Evolutionary conservation across 2,329 filamentous ascomycete species (phyloP).

Genomic region (Falciphora oryzae): DNA sequence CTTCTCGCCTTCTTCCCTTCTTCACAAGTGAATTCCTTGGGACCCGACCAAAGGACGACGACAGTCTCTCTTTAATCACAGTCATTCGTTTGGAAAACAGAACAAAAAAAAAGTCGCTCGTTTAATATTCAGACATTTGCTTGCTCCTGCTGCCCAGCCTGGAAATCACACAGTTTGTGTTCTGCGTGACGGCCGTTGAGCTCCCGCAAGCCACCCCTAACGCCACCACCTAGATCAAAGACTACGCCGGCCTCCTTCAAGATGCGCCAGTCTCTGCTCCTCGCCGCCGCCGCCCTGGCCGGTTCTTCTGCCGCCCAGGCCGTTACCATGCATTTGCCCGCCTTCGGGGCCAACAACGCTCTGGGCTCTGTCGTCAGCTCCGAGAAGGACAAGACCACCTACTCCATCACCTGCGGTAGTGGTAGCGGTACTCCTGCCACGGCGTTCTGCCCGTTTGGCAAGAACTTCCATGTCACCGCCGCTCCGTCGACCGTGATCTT

Average conservation of each 20-base stretch:
- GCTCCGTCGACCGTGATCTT: not conserved
- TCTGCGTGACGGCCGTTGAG: too few species aligned
- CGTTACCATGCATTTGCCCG: slow-evolving; percentile 17
- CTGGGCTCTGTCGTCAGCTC: slow-evolving; percentile 21
- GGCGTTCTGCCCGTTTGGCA: not conserved
- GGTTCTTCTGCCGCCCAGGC: slow-evolving; percentile 8
- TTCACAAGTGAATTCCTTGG: not conserved
- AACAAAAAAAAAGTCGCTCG: not conserved
- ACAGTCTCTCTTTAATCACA: not conserved
- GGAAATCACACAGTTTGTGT: not conserved
- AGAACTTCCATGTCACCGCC: not conserved
- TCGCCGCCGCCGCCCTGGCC: slow-evolving; percentile 7
- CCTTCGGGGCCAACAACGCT: slow-evolving; percentile 11
- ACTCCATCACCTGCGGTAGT: slow-evolving; percentile 6
- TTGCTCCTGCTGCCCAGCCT: not conserved
- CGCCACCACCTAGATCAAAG: too few species aligned
- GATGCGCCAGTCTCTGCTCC: not conserved
- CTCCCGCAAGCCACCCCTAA: too few species aligned
- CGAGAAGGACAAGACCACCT: slow-evolving; percentile 19
- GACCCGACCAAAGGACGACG: not conserved
- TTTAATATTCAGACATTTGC: not conserved
- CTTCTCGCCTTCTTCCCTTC: not conserved
- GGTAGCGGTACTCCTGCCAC: not conserved
- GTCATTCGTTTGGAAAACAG: not conserved
- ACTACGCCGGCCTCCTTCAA: not conserved